phyloP scores from a whole-genome alignment of 345 rosid genomes.

The Eucalyptus curtisii region DNA sequence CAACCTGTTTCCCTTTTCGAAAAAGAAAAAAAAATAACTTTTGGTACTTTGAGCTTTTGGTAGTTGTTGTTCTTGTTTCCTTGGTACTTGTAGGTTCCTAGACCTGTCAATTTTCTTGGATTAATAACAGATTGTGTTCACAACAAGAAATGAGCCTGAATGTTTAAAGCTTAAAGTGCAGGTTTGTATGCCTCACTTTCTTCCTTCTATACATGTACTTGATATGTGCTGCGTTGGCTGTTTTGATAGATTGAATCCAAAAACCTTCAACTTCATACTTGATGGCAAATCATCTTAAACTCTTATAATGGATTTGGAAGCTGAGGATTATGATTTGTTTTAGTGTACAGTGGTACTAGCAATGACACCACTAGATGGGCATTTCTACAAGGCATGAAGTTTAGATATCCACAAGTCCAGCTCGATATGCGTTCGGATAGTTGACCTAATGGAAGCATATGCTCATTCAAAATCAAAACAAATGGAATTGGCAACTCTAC shows the following conservation, averaged over 20 bases:
- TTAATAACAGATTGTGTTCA: no score
- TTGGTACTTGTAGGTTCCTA: no score
- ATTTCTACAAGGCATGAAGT: neutral
- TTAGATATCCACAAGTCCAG: neutral
- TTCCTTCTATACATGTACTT: neutral
- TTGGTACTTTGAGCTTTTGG: neutral
- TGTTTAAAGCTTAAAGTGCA: no score
- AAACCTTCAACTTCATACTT: neutral
- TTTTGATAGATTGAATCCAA: neutral
- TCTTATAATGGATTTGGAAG: neutral
- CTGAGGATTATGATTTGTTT: neutral
- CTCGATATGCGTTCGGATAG: neutral
- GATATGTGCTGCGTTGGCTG: no score
- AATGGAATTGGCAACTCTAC: neutral
- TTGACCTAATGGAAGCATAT: neutral
- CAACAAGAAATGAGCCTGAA: no score
- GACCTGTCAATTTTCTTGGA: no score
- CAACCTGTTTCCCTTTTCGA: no score
- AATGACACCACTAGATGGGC: neutral
- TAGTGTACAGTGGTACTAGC: neutral
- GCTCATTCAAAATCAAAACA: neutral
- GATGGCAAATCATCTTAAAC: neutral
- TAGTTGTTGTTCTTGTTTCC: no score
- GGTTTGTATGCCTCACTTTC: neutral
- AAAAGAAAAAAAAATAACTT: neutral